Evolutionary conservation across 2,329 filamentous ascomycete genomes (phyloP).

Genomic region (Juglanconis oblonga): DNA sequence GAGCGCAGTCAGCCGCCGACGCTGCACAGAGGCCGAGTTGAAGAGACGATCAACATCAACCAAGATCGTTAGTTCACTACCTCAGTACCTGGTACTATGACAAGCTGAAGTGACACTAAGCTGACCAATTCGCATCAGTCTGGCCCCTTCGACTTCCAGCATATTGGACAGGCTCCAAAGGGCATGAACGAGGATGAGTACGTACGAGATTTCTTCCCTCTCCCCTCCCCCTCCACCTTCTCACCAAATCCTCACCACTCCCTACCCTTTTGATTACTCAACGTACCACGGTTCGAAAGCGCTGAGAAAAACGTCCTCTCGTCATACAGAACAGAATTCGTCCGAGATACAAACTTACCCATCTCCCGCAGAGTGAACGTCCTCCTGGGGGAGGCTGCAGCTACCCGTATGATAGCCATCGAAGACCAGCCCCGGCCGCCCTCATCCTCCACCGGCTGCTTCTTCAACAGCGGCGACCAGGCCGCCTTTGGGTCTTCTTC

Average conservation of each 20-base stretch:
- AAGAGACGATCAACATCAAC: constrained; percentile 37
- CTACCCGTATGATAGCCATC: constrained; percentile 45
- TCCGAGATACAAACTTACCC: constrained; percentile 6
- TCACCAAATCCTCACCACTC: too few relatives aligned
- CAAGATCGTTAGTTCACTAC: constrained; percentile 42
- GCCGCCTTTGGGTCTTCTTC: neutral
- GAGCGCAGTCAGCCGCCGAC: constrained; percentile 22
- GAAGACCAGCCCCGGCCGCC: constrained; percentile 27
- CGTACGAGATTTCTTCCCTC: constrained; percentile 25
- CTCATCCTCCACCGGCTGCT: constrained; percentile 24
- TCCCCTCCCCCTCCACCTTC: too few relatives aligned
- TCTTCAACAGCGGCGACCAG: neutral
- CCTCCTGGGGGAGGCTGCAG: constrained; percentile 51
- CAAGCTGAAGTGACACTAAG: neutral
- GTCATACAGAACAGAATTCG: neutral
- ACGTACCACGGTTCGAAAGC: neutral
- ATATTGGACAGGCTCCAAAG: constrained; percentile 48
- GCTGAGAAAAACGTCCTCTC: neutral
- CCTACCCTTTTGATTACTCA: too few relatives aligned
- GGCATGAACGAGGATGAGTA: constrained; percentile 60
- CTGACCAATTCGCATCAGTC: constrained; percentile 40
- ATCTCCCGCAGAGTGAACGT: constrained; percentile 38
- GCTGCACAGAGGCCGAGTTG: constrained; percentile 34
- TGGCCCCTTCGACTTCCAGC: constrained; percentile 57
- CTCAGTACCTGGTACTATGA: neutral